Percentiles rank a stretch among this genome's conserved stretches.
phyloP scores from a whole-genome alignment of 345 rosid genomes.

The Rhizophora apiculata region DNA sequence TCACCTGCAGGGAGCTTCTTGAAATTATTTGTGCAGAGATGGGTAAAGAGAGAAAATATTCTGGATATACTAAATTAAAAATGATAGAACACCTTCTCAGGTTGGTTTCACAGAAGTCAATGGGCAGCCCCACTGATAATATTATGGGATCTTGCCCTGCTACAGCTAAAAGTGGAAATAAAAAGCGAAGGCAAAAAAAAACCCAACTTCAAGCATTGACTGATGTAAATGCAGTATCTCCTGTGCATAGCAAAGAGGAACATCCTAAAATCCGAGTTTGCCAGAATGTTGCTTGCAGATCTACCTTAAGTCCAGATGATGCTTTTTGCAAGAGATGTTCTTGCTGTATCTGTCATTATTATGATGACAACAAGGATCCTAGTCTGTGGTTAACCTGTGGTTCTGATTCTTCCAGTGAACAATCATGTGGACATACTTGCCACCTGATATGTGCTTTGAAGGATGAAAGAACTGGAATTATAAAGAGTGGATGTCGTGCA shows the following conservation, averaged over 20 bases:
- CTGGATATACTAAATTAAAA: slow-evolving; percentile 63
- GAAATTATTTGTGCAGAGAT: slow-evolving; percentile 79
- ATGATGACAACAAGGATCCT: slow-evolving; percentile 86
- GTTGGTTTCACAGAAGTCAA: slow-evolving; percentile 48
- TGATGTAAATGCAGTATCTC: slow-evolving; percentile 15
- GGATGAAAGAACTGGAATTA: slow-evolving; percentile 52
- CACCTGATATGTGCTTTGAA: slow-evolving; percentile 68
- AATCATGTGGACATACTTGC: slow-evolving; percentile 65
- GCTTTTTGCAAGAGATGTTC: slow-evolving; percentile 78
- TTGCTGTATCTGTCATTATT: slow-evolving; percentile 69
- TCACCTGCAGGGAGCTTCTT: slow-evolving; percentile 72
- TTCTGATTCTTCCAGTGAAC: slow-evolving; percentile 44
- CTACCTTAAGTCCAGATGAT: slow-evolving; percentile 41
- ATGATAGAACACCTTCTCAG: slow-evolving; percentile 74
- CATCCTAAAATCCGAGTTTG: slow-evolving; percentile 39
- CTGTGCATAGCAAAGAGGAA: slow-evolving; percentile 29
- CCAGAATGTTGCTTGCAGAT: slow-evolving; percentile 65
- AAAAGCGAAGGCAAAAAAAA: slow-evolving; percentile 45
- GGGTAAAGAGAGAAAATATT: slow-evolving; percentile 77
- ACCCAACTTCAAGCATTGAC: slow-evolving; percentile 24
- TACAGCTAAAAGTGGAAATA: slow-evolving; percentile 25
- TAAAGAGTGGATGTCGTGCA: slow-evolving; percentile 28
- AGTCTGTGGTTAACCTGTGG: slow-evolving; percentile 78
- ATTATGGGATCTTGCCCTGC: slow-evolving; percentile 10
- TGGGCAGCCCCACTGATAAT: slow-evolving; percentile 9